Evolutionary conservation across 148 eudicot genomes (phyloP).

Genomic region (Chenopodium quinoa): DNA sequence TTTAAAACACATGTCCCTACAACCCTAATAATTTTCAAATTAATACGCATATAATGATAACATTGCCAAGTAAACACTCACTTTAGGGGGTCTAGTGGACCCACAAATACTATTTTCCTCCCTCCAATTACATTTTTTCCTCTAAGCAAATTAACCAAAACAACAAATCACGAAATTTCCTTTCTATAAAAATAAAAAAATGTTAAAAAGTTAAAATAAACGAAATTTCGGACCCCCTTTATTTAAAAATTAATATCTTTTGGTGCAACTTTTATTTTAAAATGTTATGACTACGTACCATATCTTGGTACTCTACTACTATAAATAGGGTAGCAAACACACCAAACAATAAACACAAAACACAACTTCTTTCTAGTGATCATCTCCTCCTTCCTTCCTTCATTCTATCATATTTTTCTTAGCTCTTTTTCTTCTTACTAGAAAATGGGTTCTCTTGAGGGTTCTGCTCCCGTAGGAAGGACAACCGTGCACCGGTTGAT

Average conservation of each 20-base stretch:
- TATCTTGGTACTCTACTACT: not conserved
- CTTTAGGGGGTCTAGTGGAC: not conserved
- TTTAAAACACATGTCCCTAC: not conserved
- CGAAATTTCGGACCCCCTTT: not conserved
- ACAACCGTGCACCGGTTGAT: slow-evolving; percentile 30
- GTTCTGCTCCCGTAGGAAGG: not conserved
- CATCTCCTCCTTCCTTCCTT: not conserved
- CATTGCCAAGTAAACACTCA: not conserved
- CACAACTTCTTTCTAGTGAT: not conserved
- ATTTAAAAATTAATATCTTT: too few species aligned
- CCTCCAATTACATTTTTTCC: not conserved
- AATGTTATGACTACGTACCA: not conserved
- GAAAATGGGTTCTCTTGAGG: slow-evolving; percentile 2
- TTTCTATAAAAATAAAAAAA: not conserved
- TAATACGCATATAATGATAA: not conserved
- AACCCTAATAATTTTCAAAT: not conserved
- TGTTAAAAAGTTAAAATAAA: not conserved
- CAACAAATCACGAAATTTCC: slow-evolving; percentile 3
- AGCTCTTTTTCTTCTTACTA: not conserved
- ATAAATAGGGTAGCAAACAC: not conserved
- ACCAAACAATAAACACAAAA: not conserved
- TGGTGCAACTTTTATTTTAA: not conserved
- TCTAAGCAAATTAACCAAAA: not conserved
- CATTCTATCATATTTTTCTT: not conserved
- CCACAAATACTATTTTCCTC: not conserved